Evolutionary conservation across 2,329 filamentous ascomycete genomes (phyloP).

Genomic region (Trichoderma sp.): DNA sequence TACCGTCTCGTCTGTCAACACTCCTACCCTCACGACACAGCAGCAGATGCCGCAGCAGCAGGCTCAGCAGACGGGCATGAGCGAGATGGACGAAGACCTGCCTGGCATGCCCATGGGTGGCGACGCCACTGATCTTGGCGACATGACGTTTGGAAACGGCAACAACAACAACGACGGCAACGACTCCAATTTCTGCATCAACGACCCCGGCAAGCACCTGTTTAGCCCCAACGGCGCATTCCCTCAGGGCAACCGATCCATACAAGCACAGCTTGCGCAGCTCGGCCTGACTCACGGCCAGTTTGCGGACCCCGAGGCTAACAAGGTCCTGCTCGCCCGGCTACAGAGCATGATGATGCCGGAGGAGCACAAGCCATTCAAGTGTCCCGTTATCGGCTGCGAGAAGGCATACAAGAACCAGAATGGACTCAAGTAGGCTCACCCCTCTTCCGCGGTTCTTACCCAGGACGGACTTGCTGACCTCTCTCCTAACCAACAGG

Average conservation of each 20-base stretch:
- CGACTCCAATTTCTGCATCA: constrained; percentile 66
- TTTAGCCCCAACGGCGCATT: constrained; percentile 82
- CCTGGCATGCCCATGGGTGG: constrained; percentile 64
- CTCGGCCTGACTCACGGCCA: constrained; percentile 76
- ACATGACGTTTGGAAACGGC: constrained; percentile 55
- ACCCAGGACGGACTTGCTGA: constrained; percentile 7
- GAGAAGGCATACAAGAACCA: constrained; percentile 99
- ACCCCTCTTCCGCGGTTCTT: too few relatives aligned
- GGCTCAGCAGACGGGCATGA: constrained; percentile 51
- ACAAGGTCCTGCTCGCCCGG: constrained; percentile 58
- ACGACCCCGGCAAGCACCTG: constrained; percentile 91
- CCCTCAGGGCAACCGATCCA: constrained; percentile 63
- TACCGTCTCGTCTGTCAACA: constrained; percentile 96
- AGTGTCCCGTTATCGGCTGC: constrained; percentile 95
- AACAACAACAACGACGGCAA: constrained; percentile 40
- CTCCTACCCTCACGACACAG: constrained; percentile 82
- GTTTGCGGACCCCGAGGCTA: constrained; percentile 76
- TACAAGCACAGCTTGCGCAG: constrained; percentile 69
- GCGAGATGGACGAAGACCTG: constrained; percentile 73
- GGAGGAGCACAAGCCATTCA: constrained; percentile 96
- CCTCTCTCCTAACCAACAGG: constrained; percentile 40
- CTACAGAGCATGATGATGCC: constrained; percentile 66
- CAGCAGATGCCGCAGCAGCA: constrained; percentile 64
- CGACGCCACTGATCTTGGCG: constrained; percentile 54
- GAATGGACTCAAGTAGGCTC: constrained; percentile 87